These are phyloP conservation scores for Aspergillus awamori DNA, from an alignment of 2,329 filamentous ascomycete species.

Conservation along the genomic window DNA sequence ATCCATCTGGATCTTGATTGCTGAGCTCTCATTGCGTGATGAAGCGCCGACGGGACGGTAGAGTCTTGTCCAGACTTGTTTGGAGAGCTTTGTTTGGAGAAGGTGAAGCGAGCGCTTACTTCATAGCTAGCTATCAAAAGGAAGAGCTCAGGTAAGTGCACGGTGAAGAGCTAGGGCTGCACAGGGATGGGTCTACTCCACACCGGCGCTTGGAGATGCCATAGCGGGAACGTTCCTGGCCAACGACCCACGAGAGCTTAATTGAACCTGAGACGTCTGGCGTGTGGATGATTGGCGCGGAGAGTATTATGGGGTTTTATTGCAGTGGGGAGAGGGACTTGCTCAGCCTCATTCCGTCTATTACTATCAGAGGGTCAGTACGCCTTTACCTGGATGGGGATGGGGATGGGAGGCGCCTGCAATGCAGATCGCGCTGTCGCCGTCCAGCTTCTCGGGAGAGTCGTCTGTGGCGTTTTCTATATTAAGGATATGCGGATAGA, in stretches of 20 bases:
- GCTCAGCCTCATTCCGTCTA: neutral
- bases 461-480: neutral
- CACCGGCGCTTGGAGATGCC: constrained; percentile 31
- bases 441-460: neutral
- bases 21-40: neutral
- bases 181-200: constrained; percentile 19
- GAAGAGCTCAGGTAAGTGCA: neutral
- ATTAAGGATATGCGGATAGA: neutral
- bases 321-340: neutral
- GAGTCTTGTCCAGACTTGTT: neutral
- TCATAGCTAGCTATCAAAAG: neutral
- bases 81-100: neutral
- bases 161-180: neutral
- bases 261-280: constrained; percentile 22
- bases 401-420: neutral
- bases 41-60: neutral
- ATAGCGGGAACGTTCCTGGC: constrained; percentile 24
- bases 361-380: neutral
- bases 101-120: constrained; percentile 8
- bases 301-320: neutral
- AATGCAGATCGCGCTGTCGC: neutral
- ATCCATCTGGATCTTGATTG: neutral
- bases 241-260: constrained; percentile 30
- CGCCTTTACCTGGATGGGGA: neutral
- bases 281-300: constrained; percentile 3